A percentile compares a stretch with the other conserved stretches of the same genome.
phyloP scores from a whole-genome alignment of 352 stramenopile genomes.

The Phytophthora podocarpi region DNA sequence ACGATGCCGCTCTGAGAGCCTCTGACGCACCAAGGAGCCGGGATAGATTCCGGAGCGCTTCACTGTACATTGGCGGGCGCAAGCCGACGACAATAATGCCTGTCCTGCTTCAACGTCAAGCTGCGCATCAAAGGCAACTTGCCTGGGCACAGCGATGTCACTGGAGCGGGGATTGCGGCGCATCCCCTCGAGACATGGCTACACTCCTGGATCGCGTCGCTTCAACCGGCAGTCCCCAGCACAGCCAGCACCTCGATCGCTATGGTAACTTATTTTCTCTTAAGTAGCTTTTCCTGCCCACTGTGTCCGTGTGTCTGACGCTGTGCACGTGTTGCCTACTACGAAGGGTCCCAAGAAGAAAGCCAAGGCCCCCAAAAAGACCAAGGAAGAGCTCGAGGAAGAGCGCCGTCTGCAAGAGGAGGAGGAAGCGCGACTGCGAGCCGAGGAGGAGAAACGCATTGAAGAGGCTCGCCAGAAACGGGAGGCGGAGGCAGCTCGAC shows the following conservation, averaged over 20 bases:
- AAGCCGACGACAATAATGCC: conserved; percentile 19
- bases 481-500: conserved; percentile 62
- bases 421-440: conserved; percentile 58
- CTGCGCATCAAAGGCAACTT: conserved; percentile 10
- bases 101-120: conserved; percentile 19
- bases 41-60: not conserved
- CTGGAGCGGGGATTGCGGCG: conserved; percentile 10
- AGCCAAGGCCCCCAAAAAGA: conserved; percentile 77
- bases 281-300: not conserved
- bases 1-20: conserved; percentile 24
- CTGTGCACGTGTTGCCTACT: not conserved
- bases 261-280: conserved; percentile 15
- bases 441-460: conserved; percentile 72
- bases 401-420: conserved; percentile 76
- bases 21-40: conserved; percentile 26
- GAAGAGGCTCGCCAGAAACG: conserved; percentile 69
- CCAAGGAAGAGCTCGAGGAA: conserved; percentile 83
- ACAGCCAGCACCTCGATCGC: not conserved
- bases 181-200: conserved; percentile 13
- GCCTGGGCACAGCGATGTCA: conserved; percentile 16
- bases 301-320: not conserved
- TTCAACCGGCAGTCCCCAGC: too few relatives aligned
- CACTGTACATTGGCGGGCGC: not conserved
- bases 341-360: conserved; percentile 84
- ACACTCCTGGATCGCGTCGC: conserved; percentile 19